phyloP scores from a whole-genome alignment of 306 rosid genomes.

The Chamaecrista fasciculata region DNA sequence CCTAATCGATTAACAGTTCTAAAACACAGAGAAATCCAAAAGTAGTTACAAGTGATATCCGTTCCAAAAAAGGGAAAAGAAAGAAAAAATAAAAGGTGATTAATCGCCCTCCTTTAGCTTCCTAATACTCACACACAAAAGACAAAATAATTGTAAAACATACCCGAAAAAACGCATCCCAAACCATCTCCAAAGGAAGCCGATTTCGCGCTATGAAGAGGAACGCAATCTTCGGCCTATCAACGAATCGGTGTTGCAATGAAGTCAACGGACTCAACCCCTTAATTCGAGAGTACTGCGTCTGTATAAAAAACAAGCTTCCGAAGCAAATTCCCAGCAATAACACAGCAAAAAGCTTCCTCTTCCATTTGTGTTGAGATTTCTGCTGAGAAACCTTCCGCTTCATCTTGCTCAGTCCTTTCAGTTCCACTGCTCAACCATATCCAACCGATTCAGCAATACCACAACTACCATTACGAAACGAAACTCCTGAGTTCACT shows the following conservation, averaged over 20 bases:
- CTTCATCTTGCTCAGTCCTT: conserved; percentile 60
- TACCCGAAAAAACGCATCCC: conserved; percentile 92
- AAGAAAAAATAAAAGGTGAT: background rate
- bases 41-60: conserved; percentile 11
- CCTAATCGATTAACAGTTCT: background rate
- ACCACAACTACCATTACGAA: conserved; percentile 29
- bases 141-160: background rate
- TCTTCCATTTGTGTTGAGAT: conserved; percentile 67
- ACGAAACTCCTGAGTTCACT: conserved; percentile 26
- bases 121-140: background rate
- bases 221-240: conserved; percentile 78
- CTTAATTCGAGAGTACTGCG: conserved; percentile 57
- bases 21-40: conserved; percentile 1
- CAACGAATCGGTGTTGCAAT: conserved; percentile 47
- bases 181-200: conserved; percentile 79
- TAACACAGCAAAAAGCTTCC: conserved; percentile 50
- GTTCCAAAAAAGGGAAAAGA: conserved; percentile 11
- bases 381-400: conserved; percentile 68
- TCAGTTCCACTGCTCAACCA: conserved; percentile 37
- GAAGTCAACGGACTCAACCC: conserved; percentile 59
- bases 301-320: conserved; percentile 68
- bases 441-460: conserved; percentile 30
- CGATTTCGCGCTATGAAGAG: conserved; percentile 91
- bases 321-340: conserved; percentile 67
- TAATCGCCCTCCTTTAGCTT: conserved; percentile 16